Conservation (phyloP, 371 early-diverging fungal species). For the Polyrhizophydium stewartii region DNA sequence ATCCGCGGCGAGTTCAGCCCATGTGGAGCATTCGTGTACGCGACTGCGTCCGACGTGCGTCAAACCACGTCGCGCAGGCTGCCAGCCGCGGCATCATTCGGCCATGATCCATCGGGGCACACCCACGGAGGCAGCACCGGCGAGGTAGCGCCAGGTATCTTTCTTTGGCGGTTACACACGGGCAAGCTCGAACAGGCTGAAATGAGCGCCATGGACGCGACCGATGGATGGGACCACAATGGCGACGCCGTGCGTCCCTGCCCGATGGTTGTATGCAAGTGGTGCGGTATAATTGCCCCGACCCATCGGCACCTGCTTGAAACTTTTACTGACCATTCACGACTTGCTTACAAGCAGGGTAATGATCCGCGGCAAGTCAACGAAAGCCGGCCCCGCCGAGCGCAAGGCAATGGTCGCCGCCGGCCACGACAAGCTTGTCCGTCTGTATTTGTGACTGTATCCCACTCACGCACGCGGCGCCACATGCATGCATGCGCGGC, state of each 20-base stretch:
- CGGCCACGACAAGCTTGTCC: slow-evolving; percentile 20
- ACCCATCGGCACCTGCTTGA: too few species aligned
- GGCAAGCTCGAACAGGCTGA: slow-evolving; percentile 33
- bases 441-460: slow-evolving; percentile 26
- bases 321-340: not conserved
- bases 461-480: too few species aligned
- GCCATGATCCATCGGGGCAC: not conserved
- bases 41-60: slow-evolving; percentile 27
- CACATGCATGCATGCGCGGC: too few species aligned
- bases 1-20: slow-evolving; percentile 43
- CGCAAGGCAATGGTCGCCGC: slow-evolving; percentile 33
- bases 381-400: not conserved
- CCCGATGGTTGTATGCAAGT: slow-evolving; percentile 24
- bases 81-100: not conserved
- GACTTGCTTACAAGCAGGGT: not conserved
- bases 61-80: not conserved
- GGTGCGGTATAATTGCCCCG: slow-evolving; percentile 14
- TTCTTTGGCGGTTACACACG: slow-evolving; percentile 38
- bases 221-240: not conserved
- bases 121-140: not conserved
- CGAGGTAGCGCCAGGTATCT: slow-evolving; percentile 24
- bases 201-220: slow-evolving; percentile 34
- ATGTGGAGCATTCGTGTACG: slow-evolving; percentile 43
- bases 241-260: slow-evolving; percentile 1
- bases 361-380: slow-evolving; percentile 4